Evolutionary conservation across 148 eudicot species (phyloP).

Genomic region (Silene latifolia): DNA sequence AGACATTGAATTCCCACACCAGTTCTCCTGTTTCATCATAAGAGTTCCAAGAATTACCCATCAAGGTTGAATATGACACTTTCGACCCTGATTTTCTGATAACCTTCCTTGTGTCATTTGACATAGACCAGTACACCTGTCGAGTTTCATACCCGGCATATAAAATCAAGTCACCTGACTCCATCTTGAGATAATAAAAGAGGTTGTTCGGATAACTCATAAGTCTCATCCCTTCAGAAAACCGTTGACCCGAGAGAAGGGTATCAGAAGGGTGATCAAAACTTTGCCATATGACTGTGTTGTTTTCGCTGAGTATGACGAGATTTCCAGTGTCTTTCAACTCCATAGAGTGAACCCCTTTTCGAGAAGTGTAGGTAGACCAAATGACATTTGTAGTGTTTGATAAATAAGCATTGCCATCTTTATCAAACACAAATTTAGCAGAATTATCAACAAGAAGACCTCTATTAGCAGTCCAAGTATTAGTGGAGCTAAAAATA

Average conservation of each 20-base stretch:
- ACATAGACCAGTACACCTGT: constrained; percentile 8
- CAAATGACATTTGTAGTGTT: constrained; percentile 27
- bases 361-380: constrained; percentile 19
- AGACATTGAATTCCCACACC: constrained; percentile 3
- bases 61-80: neutral
- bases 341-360: neutral
- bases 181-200: constrained; percentile 4
- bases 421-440: constrained; percentile 29
- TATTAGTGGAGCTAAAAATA: constrained; percentile 14
- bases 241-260: neutral
- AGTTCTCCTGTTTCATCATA: neutral
- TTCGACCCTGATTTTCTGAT: neutral
- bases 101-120: constrained; percentile 5
- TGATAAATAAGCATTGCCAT: constrained; percentile 27
- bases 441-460: constrained; percentile 11
- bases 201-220: constrained; percentile 2
- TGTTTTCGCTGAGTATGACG: neutral
- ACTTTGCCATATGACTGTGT: constrained; percentile 6
- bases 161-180: neutral
- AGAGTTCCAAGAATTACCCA: constrained; percentile 4
- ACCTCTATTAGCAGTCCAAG: constrained; percentile 32
- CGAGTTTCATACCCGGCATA: constrained; percentile 7
- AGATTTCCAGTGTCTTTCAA: constrained; percentile 6
- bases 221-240: constrained; percentile 4
- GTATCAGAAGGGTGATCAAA: constrained; percentile 8